These are phyloP conservation scores for Mycena kentingensis DNA, from an alignment of 768 basidiomycete species.

Conservation along the genomic window DNA sequence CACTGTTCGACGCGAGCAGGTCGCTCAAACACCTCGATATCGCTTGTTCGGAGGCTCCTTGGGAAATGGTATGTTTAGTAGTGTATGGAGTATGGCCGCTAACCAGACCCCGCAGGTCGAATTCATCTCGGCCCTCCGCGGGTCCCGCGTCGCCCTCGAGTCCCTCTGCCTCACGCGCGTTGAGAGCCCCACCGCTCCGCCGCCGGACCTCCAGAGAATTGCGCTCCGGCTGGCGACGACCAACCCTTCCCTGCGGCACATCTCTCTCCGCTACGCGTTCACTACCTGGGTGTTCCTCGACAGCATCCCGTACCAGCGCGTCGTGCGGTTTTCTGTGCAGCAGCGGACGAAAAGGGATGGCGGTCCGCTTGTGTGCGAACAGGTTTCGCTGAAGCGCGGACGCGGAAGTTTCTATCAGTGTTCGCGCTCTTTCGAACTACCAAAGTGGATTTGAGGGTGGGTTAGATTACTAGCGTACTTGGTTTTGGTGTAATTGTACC, in stretches of 20 bases:
- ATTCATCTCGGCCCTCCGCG: constrained; percentile 21
- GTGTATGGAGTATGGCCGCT: neutral
- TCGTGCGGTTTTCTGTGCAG: constrained; percentile 14
- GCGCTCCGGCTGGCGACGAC: constrained; percentile 10
- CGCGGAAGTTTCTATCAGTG: constrained; percentile 10
- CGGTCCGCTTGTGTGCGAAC: constrained; percentile 5
- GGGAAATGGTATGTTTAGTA: constrained; percentile 16
- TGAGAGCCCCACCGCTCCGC: constrained; percentile 9
- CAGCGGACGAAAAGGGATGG: constrained; percentile 7
- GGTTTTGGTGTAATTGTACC: too few species aligned
- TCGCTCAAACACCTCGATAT: constrained; percentile 16
- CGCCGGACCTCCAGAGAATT: constrained; percentile 16
- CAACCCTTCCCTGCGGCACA: constrained; percentile 14
- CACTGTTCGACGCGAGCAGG: constrained; percentile 16
- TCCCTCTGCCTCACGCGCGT: constrained; percentile 19
- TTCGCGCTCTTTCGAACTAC: constrained; percentile 11
- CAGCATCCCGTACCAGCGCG: constrained; percentile 13
- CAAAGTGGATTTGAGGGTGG: constrained; percentile 1
- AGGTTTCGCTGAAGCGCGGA: neutral
- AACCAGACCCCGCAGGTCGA: constrained; percentile 12
- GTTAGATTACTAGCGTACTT: too few species aligned
- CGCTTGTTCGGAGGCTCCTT: constrained; percentile 22
- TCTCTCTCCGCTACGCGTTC: constrained; percentile 9
- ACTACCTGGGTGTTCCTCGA: constrained; percentile 24
- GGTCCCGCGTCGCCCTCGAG: constrained; percentile 13